Conservation (phyloP, 805 yeast genomes). For the Cyberlindnera misumaiensis region DNA sequence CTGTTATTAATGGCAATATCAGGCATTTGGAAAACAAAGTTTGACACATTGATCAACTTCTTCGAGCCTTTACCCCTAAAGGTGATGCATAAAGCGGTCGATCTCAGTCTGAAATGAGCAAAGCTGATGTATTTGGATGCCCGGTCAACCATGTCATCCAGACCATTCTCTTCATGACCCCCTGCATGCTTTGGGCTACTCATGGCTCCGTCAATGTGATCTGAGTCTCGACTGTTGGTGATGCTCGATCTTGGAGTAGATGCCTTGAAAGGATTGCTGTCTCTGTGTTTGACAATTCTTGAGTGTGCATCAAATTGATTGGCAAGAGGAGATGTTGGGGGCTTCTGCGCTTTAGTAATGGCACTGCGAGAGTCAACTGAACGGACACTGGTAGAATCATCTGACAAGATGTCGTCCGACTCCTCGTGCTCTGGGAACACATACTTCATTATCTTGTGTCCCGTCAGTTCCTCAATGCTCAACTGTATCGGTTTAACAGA, state of each 20-base stretch:
- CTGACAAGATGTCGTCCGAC: not conserved
- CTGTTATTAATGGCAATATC: slow-evolving; percentile 47
- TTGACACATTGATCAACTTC: slow-evolving; percentile 70
- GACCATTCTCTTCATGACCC: slow-evolving; percentile 9
- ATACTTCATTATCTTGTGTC: slow-evolving; percentile 56
- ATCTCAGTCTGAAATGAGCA: slow-evolving; percentile 44
- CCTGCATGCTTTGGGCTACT: not conserved
- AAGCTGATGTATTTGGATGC: slow-evolving; percentile 71
- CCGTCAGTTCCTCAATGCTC: slow-evolving; percentile 66
- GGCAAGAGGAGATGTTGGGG: slow-evolving; percentile 1
- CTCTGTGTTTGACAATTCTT: not conserved
- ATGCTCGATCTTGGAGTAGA: slow-evolving; percentile 1
- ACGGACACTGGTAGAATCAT: not conserved
- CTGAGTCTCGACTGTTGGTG: not conserved
- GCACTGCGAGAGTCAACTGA: not conserved
- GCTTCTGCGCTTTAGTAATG: not conserved
- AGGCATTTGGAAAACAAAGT: slow-evolving; percentile 64
- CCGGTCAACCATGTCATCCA: slow-evolving; percentile 63
- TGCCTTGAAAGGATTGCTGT: not conserved
- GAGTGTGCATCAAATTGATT: not conserved
- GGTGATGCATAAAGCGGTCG: slow-evolving; percentile 57
- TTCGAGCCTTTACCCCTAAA: slow-evolving; percentile 69
- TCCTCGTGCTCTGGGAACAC: slow-evolving; percentile 50
- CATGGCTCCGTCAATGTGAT: not conserved
- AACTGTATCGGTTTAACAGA: slow-evolving; percentile 59